Conservation (phyloP, 192 early-diverging fungal genomes). For the Linderina pennispora region DNA sequence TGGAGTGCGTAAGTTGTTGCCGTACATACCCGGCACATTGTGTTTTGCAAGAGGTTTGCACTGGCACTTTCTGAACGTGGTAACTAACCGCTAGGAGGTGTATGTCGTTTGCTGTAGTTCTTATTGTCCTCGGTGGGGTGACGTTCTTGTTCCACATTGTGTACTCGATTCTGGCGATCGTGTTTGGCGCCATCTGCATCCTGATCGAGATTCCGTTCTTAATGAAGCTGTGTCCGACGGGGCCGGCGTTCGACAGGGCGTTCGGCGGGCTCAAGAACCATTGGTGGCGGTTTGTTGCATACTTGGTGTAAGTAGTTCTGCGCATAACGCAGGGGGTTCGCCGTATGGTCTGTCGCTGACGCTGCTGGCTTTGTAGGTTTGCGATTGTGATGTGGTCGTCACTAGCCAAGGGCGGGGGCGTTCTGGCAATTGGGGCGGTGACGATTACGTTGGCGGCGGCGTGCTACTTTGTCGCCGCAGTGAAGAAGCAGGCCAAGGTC, state of each 20-base stretch:
- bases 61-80: too few relatives aligned
- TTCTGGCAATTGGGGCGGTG: conserved; percentile 40
- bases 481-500: conserved; percentile 40
- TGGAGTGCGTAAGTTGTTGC: conserved; percentile 24
- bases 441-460: conserved; percentile 32
- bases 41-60: too few relatives aligned
- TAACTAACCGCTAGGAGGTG: too few relatives aligned
- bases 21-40: too few relatives aligned
- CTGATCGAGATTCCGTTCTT: conserved; percentile 34
- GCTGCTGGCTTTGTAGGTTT: too few relatives aligned
- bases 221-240: conserved; percentile 36
- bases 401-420: conserved; percentile 33
- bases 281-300: conserved; percentile 40
- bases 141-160: conserved; percentile 36
- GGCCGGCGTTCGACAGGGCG: conserved; percentile 25
- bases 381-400: conserved; percentile 48
- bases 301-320: conserved; percentile 17
- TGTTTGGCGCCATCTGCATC: conserved; percentile 43
- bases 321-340: neutral
- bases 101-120: conserved; percentile 1
- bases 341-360: neutral
- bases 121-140: conserved; percentile 43
- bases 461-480: conserved; percentile 41
- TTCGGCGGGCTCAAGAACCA: conserved; percentile 40
- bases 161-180: conserved; percentile 44